Evolutionary conservation across 768 basidiomycete species (phyloP), one percentile per base, ranked within the genome.

Genomic region (Lyophyllum shimeji): DNA sequence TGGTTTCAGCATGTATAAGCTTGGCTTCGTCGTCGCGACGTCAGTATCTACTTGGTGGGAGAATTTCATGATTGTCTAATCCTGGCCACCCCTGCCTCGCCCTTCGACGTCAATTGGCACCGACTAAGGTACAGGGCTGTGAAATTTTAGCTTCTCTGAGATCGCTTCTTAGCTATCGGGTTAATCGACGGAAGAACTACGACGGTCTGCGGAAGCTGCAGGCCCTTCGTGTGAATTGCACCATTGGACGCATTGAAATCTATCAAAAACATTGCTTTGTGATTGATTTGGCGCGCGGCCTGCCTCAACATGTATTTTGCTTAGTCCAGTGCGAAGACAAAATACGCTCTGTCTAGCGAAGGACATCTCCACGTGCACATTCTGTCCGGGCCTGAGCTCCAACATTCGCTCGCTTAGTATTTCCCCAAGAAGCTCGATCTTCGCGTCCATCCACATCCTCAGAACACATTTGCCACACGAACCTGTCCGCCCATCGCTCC

Each of bases 391-490:
- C 24, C 13, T 34, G 40, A 15, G 49, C 59, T 57, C 53, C 55
- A 56, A 57, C 25, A 31, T 55, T 57, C 56, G 56, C 56, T 63
- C 53, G 52, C 27, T 27, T 9, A 29, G 9, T 43, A 27, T 61
- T 61, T 57, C 63, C 56, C 61, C 61, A 63, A 60, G 50, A 57
- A 57, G 58, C 47, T 54, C 53, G 46, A 53, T 52, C 56, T 63
- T 63, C 63, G 60, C 62, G 59, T 40, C 49, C 43, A 40, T 40
- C 15, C n/a, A 5, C 11, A 18, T 33, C 18, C 18, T 39, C 18
- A 24, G 34, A 39, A 39, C 49, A 37, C 18, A 50, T 50, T 37
- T 37, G 34, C 37, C 49, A 39, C 34, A n/a, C 21, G 43, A 44
- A 44, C 20, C 2, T 24, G 21, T 23, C 1, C 17, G n/a, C 18